Evolutionary conservation across 148 eudicot genomes (phyloP), one percentile per base, ranked within the genome.

Genomic region (Fagopyrum esculentum): DNA sequence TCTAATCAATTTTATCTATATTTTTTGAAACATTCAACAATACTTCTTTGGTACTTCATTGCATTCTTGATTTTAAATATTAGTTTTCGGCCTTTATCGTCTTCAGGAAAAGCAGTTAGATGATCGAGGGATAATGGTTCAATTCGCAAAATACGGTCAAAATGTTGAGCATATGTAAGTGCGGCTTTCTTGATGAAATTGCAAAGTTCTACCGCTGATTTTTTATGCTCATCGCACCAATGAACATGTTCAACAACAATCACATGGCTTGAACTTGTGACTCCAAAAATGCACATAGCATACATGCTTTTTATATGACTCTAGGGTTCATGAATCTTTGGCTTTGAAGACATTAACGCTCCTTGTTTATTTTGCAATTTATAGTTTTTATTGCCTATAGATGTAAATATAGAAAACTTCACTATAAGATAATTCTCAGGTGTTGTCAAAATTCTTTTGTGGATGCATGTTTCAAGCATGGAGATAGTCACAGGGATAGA

Each of bases 81-180:
- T n/a, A n/a, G n/a, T n/a, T n/a, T n/a, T n/a, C n/a, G n/a, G n/a
- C 26, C 17, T 66, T 19, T 6, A 56, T 73, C 49, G 4, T 45
- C 2, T 70, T 54, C 77, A 86, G 89, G 87, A 44, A 84, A 72
- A 77, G 81, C 73, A 50, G 89, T 86, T 57, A n/a, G 87, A 86
- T 81, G 89, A 87, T 5, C 74, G 89, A 77, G 87, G 84, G 80
- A 86, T 86, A 47, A 82, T 82, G 77, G 89, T 86, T 3, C 89
- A 86, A 45, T 86, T 86, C 74, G 89, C 87, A 0, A 86, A 86
- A 64, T 86, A 86, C 49, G 87, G 89, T 17, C 87, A 86, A 5
- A 82, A 86, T 77, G 89, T 87, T 4, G 89, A 86, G 73, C 73
- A 81, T 52, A 86, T 86, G 89, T 84, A 73, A 79, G 87, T 50